A percentile compares a stretch with the other conserved stretches of the same genome.
Conservation (phyloP, 2,329 filamentous ascomycete genomes). For the Westerdykella ornata region DNA sequence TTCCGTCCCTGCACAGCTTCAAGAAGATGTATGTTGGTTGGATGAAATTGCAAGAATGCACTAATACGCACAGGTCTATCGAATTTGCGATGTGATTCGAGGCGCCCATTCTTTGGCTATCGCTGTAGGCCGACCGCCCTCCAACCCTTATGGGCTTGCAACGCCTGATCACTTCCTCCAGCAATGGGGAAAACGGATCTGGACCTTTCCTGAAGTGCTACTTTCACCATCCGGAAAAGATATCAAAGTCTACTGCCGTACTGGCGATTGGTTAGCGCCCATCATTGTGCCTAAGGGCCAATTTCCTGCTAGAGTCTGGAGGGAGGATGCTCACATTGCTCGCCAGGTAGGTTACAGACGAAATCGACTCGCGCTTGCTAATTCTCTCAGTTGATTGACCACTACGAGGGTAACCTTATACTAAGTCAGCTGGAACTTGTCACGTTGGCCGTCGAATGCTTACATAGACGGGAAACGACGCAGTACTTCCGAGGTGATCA, state of each 20-base stretch:
- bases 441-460: constrained; percentile 37
- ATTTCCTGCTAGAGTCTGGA: constrained; percentile 39
- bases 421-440: constrained; percentile 41
- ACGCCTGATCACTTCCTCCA: constrained; percentile 30
- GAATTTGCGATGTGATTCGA: constrained; percentile 44
- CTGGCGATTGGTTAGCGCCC: constrained; percentile 16
- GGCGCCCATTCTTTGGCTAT: constrained; percentile 40
- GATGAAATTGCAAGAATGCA: not conserved
- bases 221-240: constrained; percentile 25
- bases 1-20: constrained; percentile 26
- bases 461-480: constrained; percentile 35
- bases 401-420: constrained; percentile 41
- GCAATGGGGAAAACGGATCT: constrained; percentile 43
- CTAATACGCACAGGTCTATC: constrained; percentile 29
- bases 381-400: constrained; percentile 39
- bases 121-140: constrained; percentile 32
- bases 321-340: constrained; percentile 33
- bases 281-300: constrained; percentile 36
- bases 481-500: constrained; percentile 38
- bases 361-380: constrained; percentile 1
- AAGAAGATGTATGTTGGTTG: constrained; percentile 21
- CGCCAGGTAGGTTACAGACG: constrained; percentile 15
- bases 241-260: constrained; percentile 32
- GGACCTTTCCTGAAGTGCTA: constrained; percentile 44
- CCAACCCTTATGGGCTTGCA: constrained; percentile 14